Percentiles rank a stretch among this genome's conserved stretches.
Evolutionary conservation across 306 rosid genomes (phyloP).

Genomic region (Trifolium pratense): DNA sequence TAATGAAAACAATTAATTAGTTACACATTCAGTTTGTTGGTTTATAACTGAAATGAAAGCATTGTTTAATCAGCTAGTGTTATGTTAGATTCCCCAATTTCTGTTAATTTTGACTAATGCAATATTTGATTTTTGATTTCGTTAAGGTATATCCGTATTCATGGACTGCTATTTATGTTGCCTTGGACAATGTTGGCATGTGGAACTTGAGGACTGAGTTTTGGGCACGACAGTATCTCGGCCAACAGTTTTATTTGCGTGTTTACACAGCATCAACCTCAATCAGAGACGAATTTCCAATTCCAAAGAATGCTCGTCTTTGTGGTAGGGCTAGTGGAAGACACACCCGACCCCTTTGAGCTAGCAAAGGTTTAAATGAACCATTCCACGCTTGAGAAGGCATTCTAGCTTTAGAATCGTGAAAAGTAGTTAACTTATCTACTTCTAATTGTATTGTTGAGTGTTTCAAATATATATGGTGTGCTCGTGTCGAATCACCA

Average conservation of each 20-base stretch:
- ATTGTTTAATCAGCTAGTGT: not conserved
- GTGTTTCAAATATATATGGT: conserved; percentile 40
- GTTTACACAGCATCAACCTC: conserved; percentile 80
- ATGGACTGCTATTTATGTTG: conserved; percentile 88
- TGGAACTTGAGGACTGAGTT: conserved; percentile 95
- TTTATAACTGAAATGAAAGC: not conserved
- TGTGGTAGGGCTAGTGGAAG: conserved; percentile 87
- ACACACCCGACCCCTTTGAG: conserved; percentile 83
- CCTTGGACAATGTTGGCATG: conserved; percentile 97
- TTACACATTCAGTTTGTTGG: not conserved
- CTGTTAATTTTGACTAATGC: not conserved
- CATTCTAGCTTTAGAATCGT: conserved; percentile 45
- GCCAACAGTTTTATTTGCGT: conserved; percentile 86
- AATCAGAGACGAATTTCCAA: conserved; percentile 84
- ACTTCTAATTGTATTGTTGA: conserved; percentile 44
- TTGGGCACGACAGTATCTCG: conserved; percentile 95
- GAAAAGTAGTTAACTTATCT: conserved; percentile 38
- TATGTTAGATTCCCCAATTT: not conserved
- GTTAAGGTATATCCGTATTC: conserved; percentile 89
- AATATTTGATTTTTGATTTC: conserved; percentile 21
- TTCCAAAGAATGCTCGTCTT: conserved; percentile 89
- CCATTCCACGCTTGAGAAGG: conserved; percentile 34
- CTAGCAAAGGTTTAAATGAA: conserved; percentile 1
- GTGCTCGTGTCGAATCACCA: conserved; percentile 26
- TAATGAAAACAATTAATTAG: not conserved